These are phyloP conservation scores for Acanthamoeba triangularis DNA, from an alignment of 208 protist species.

Conservation along the genomic window DNA sequence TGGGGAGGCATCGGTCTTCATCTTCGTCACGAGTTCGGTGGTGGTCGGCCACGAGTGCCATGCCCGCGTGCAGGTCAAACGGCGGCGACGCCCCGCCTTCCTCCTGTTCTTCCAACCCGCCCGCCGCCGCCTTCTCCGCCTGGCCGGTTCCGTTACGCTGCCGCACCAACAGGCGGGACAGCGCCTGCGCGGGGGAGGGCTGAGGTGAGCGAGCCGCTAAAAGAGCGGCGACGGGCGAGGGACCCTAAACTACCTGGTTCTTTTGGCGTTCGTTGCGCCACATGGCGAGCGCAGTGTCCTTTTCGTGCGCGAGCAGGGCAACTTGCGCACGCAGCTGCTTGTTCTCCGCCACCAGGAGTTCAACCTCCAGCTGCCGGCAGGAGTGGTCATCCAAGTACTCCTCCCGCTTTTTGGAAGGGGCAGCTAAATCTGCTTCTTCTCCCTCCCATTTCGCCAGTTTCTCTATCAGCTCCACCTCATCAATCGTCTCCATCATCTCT, in stretches of 20 bases:
- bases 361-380: background rate
- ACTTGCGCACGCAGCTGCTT: conserved; percentile 51
- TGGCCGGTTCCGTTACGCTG: background rate
- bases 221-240: background rate
- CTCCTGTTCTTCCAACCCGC: background rate
- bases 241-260: background rate
- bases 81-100: background rate
- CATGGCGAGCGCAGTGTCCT: background rate
- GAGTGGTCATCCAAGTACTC: background rate
- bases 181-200: background rate
- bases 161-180: background rate
- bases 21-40: background rate
- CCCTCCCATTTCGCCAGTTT: background rate
- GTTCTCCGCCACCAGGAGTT: conserved; percentile 24
- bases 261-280: conserved; percentile 3
- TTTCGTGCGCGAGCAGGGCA: background rate
- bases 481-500: background rate
- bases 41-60: background rate
- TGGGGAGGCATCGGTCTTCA: conserved; percentile 8
- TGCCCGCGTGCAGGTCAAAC: background rate
- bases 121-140: background rate
- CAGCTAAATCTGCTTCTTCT: background rate
- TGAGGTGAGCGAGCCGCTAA: background rate
- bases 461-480: background rate
- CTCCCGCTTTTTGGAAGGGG: background rate